Conservation (phyloP, 2,329 filamentous ascomycete species). For the Madurella fahalii region DNA sequence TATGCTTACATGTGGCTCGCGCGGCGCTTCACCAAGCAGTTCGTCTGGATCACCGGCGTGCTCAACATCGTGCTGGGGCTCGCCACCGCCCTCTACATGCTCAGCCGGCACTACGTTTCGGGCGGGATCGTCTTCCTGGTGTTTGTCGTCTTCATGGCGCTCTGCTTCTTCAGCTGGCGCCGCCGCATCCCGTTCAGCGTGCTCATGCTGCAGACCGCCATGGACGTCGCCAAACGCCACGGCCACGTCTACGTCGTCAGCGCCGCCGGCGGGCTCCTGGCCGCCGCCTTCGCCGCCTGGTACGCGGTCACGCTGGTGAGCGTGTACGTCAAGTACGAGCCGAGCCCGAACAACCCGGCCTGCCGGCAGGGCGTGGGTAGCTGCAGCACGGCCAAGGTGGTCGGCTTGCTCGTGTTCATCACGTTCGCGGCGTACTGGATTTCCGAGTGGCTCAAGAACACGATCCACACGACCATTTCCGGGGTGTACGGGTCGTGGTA, state of each 20-base stretch:
- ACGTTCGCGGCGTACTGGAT: slow-evolving; percentile 95
- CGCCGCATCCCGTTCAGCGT: slow-evolving; percentile 86
- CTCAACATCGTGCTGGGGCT: slow-evolving; percentile 80
- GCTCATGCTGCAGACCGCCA: slow-evolving; percentile 80
- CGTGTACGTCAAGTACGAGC: slow-evolving; percentile 80
- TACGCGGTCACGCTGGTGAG: slow-evolving; percentile 82
- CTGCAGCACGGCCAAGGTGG: slow-evolving; percentile 73
- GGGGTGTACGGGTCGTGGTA: slow-evolving; percentile 94
- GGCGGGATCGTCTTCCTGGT: slow-evolving; percentile 84
- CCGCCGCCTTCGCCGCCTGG: slow-evolving; percentile 75
- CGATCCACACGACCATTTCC: slow-evolving; percentile 80
- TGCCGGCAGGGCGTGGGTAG: slow-evolving; percentile 52
- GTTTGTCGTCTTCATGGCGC: slow-evolving; percentile 72
- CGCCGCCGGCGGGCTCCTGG: slow-evolving; percentile 73
- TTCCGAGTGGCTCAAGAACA: slow-evolving; percentile 89
- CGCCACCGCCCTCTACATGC: slow-evolving; percentile 84
- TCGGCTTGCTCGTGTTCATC: slow-evolving; percentile 78
- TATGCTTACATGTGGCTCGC: slow-evolving; percentile 73
- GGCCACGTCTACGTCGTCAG: slow-evolving; percentile 87
- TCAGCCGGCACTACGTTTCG: slow-evolving; percentile 70
- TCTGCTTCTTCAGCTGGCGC: slow-evolving; percentile 88
- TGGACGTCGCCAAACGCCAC: slow-evolving; percentile 77
- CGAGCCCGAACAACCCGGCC: slow-evolving; percentile 48
- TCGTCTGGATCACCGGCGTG: slow-evolving; percentile 90
- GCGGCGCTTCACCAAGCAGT: slow-evolving; percentile 76